Base-by-base conservation (phyloP, 106 monocot genomes). In the Hemerocallis citrina region DNA sequence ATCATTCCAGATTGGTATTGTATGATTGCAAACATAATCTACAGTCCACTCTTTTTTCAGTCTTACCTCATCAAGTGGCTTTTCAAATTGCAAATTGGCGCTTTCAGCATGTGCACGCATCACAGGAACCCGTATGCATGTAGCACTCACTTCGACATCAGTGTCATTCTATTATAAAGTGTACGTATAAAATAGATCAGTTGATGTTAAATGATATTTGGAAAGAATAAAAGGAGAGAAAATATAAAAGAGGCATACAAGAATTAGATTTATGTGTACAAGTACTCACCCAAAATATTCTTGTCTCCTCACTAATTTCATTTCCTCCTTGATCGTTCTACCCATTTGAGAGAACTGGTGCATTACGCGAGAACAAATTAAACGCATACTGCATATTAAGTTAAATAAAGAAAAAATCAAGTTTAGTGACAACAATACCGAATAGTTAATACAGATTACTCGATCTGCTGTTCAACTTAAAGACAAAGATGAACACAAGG, bases 301-400 rank as follows among this genome's bases (percentile, higher is more conserved):
- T 70, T 29, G 98, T 98, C 68, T 98, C 98, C 34, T 98, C 62
- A 98, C 91, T 34, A 98, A 38, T 65, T 98, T 98, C 92, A 98
- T 98, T 61, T 98, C 98, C 63, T 98, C 98, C 67, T 98, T n/a
- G n/a, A n/a, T n/a, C 98, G 43, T 98, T 98, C 19, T 98, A 98
- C 20, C 98, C 98, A 77, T 98, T 98, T 38, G 84, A 63, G 37
- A 71, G 78, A 75, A 98, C 67, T 52, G 84, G 81, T 16, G 98
- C 84, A 72, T 98, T 98, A 62, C 92, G 98, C 46, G 98, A 98
- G 75, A 98, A 98, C 11, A 98, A 66, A 75, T 98, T 98, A 68
- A 98, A 98, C 33, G 98, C 98, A 68, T 98, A 98, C 98, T 98
- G 79, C 74, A 84, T 34, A 72, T 55, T 37, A 54, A 19, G 16